These are phyloP conservation scores for Verticillium alfalfae DNA, from an alignment of 2,329 filamentous ascomycete genomes.

Conservation along the genomic window DNA sequence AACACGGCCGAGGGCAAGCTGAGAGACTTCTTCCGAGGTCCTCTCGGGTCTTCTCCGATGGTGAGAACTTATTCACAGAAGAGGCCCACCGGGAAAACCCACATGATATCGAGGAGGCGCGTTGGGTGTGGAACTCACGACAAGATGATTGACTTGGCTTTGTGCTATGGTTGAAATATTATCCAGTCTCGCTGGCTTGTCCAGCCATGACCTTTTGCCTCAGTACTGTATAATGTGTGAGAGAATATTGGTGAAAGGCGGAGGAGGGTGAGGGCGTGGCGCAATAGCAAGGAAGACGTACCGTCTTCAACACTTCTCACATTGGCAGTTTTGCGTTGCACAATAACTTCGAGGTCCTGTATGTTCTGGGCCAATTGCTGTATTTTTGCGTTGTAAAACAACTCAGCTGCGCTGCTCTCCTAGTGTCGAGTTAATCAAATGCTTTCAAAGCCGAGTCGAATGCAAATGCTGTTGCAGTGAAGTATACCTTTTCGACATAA, in stretches of 20 bases:
- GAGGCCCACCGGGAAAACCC: not conserved
- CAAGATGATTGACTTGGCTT: not conserved
- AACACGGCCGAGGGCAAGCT: not conserved
- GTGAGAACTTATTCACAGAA: slow-evolving; percentile 10
- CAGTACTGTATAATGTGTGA: slow-evolving; percentile 23
- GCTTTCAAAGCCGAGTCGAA: too few species aligned
- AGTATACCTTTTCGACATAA: slow-evolving; percentile 78
- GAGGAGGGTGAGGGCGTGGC: not conserved
- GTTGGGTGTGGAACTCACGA: not conserved
- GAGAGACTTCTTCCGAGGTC: not conserved
- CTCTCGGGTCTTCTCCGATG: slow-evolving; percentile 12
- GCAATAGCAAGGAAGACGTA: slow-evolving; percentile 22
- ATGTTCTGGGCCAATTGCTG: slow-evolving; percentile 47
- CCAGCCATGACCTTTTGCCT: slow-evolving; percentile 37
- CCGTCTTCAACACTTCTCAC: slow-evolving; percentile 85
- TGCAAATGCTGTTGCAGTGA: too few species aligned
- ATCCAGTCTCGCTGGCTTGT: not conserved
- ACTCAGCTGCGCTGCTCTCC: slow-evolving; percentile 41
- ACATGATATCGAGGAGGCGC: not conserved
- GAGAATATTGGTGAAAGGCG: not conserved
- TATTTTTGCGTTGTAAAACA: slow-evolving; percentile 53
- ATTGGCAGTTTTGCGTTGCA: slow-evolving; percentile 73
- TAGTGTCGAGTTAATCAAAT: not conserved
- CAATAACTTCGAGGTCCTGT: slow-evolving; percentile 51
- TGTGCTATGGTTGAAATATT: not conserved